Evolutionary conservation across 1,284 basidiomycete genomes (phyloP), one percentile per base, ranked within the genome.

Genomic region (Heterobasidion occidentale): DNA sequence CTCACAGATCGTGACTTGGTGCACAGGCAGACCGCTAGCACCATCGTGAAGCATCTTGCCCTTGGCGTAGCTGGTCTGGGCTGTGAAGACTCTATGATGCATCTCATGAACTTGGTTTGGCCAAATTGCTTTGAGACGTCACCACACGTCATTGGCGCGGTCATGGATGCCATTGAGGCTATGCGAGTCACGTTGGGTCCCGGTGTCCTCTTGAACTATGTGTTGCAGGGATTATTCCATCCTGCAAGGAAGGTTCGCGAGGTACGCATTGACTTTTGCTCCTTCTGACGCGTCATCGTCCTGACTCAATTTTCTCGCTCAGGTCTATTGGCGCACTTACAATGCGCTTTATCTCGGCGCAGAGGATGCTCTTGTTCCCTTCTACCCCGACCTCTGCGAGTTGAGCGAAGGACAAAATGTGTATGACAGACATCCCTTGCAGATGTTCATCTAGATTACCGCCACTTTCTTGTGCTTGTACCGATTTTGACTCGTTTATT

Each of bases 81-180:
- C 0, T 95, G 94, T 66, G 97, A 99, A 72, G 97, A 99, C 71
- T 94, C 94, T 15, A 92, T 98, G 84, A 81, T 94, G 56, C 97
- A 99, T 68, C 74, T 99, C 57, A 92, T 99, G 87, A 99, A 99
- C 71, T 82, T 99, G 34, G 90, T 99, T 27, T 99, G 96, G 95
- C 97, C 97, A 3, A 99, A 99, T 70, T 94, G 95, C 70, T 98
- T 98, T 69, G 96, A 99, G 76, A 97, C 95, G 1, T 92, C 88
- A 36, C 97, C 97, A 2, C 97, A 99, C 74, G 95, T 99, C 59
- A 98, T 99, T 63, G 94, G 94, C 38, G 92, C 93, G 4, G 91
- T 96, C 52, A 94, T 95, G 91, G 94, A 96, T 54, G 94, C 94
- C 1, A 82, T 99, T 65, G 97, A 99, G 72, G 91, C 92, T 3